These are phyloP conservation scores for Dalbergia cultrata DNA, from an alignment of 306 rosid genomes.

Conservation along the genomic window DNA sequence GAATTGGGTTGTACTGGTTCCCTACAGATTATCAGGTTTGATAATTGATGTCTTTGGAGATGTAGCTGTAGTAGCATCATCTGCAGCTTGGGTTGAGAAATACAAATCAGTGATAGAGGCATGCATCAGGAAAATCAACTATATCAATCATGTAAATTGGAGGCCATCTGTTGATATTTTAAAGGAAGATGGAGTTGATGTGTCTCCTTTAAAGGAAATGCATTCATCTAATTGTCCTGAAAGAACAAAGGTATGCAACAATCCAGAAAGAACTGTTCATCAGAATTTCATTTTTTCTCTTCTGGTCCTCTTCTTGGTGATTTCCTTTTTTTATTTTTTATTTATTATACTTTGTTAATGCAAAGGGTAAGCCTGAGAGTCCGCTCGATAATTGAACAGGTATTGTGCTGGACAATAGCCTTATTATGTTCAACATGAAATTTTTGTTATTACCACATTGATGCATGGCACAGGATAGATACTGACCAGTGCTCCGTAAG, in stretches of 20 bases:
- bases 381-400: constrained; percentile 19
- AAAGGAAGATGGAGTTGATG: constrained; percentile 86
- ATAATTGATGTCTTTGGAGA: constrained; percentile 89
- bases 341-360: not conserved
- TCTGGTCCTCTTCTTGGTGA: not conserved
- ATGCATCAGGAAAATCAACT: constrained; percentile 55
- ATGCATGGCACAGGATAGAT: constrained; percentile 14
- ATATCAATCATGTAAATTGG: constrained; percentile 80
- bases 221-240: constrained; percentile 66
- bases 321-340: not conserved
- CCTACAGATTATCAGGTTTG: constrained; percentile 84
- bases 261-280: constrained; percentile 27
- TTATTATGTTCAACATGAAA: constrained; percentile 13
- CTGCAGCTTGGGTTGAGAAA: constrained; percentile 99
- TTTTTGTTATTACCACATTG: constrained; percentile 15
- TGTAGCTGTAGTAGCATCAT: constrained; percentile 89
- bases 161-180: constrained; percentile 87
- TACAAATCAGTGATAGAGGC: constrained; percentile 80
- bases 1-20: constrained; percentile 39
- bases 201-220: constrained; percentile 60
- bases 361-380: constrained; percentile 14
- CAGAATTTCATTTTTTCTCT: constrained; percentile 23
- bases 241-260: constrained; percentile 71
- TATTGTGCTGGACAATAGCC: constrained; percentile 6
- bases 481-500: not conserved